These are phyloP conservation scores for Phycomyces blakesleeanus DNA, from an alignment of 192 early-diverging fungal genomes.

Conservation along the genomic window DNA sequence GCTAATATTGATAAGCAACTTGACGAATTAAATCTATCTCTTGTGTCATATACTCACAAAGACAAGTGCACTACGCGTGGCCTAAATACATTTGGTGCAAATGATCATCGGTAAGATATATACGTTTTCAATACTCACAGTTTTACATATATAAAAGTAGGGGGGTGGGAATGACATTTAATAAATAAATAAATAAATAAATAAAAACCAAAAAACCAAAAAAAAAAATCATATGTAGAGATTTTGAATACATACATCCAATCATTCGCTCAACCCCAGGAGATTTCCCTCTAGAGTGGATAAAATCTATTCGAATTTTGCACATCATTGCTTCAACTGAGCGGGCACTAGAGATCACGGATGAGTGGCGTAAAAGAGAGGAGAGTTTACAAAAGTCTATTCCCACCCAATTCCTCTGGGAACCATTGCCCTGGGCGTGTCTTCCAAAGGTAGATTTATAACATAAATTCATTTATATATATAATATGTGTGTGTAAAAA, in stretches of 20 bases:
- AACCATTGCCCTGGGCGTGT: conserved; percentile 37
- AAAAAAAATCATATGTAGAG: too few relatives aligned
- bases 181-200: neutral
- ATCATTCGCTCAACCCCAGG: conserved; percentile 32
- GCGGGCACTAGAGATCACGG: conserved; percentile 23
- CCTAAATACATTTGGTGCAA: conserved; percentile 32
- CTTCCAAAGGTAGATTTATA: conserved; percentile 16
- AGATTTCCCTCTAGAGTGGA: conserved; percentile 33
- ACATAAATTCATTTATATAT: neutral
- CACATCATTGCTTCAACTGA: conserved; percentile 39
- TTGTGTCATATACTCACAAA: conserved; percentile 20
- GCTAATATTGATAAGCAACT: conserved; percentile 23
- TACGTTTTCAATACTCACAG: too few relatives aligned
- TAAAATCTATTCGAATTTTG: conserved; percentile 22
- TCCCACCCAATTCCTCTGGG: conserved; percentile 39
- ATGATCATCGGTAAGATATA: conserved; percentile 37
- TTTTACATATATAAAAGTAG: neutral
- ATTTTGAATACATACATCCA: conserved; percentile 36
- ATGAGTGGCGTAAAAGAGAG: conserved; percentile 25
- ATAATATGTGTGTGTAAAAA: neutral
- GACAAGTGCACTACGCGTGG: conserved; percentile 34
- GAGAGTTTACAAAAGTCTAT: conserved; percentile 1
- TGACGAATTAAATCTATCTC: conserved; percentile 22
- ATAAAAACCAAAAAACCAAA: too few relatives aligned
- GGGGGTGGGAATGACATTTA: neutral